A percentile compares a stretch with the other conserved stretches of the same genome.
phyloP scores from a whole-genome alignment of 2,329 filamentous ascomycete species.

The Ascochyta pisi region DNA sequence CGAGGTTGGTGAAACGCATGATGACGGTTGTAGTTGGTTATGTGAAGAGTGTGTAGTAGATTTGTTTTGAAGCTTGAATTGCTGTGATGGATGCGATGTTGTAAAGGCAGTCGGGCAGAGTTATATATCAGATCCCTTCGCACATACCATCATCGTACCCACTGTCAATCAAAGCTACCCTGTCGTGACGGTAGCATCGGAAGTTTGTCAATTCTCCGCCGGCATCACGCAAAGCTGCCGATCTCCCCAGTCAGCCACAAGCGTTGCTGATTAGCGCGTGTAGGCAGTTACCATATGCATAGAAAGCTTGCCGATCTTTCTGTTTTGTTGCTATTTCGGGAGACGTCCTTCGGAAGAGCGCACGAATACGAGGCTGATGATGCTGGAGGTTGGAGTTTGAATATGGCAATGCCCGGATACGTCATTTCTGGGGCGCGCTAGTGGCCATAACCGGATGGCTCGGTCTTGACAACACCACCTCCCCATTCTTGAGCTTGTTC shows the following conservation, averaged over 20 bases:
- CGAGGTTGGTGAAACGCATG: constrained; percentile 18
- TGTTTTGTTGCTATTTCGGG: constrained; percentile 3
- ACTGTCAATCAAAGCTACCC: constrained; percentile 10
- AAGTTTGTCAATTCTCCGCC: background rate
- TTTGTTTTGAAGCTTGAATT: background rate
- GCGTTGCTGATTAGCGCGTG: background rate
- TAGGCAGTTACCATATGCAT: too few species aligned
- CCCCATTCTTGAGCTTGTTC: background rate
- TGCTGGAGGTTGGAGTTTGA: background rate
- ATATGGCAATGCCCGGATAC: background rate
- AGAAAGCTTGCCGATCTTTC: background rate
- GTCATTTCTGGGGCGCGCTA: constrained; percentile 9
- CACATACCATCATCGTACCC: constrained; percentile 3
- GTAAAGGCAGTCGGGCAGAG: background rate
- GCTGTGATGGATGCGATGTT: background rate
- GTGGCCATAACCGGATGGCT: constrained; percentile 1
- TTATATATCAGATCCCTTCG: constrained; percentile 2
- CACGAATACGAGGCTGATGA: constrained; percentile 17
- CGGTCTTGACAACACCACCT: background rate
- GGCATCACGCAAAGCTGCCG: constrained; percentile 6
- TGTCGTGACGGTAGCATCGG: constrained; percentile 12
- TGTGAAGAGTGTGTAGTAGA: background rate
- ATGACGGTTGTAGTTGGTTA: background rate
- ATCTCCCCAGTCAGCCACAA: constrained; percentile 14
- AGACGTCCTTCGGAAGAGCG: background rate